Conservation (phyloP, 2,329 filamentous ascomycete genomes). For the Apiospora aurea region DNA sequence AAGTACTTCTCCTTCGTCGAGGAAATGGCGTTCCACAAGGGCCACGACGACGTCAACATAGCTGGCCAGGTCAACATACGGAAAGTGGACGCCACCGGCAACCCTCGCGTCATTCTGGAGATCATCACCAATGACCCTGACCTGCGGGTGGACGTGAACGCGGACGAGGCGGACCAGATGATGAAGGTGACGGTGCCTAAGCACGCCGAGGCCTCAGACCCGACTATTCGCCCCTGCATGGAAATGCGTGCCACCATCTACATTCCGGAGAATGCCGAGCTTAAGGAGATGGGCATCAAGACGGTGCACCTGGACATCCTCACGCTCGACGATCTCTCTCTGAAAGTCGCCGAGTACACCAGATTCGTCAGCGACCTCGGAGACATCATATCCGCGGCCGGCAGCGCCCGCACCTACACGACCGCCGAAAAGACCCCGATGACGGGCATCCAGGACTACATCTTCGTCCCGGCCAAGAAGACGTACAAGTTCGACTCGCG, state of each 20-base stretch:
- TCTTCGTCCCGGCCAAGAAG: slow-evolving; percentile 37
- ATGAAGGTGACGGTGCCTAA: slow-evolving; percentile 50
- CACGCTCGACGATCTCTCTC: slow-evolving; percentile 46
- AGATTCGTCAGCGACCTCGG: slow-evolving; percentile 48
- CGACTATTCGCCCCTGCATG: slow-evolving; percentile 50
- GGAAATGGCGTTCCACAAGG: slow-evolving; percentile 37
- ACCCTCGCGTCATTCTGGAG: slow-evolving; percentile 52
- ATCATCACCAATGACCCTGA: slow-evolving; percentile 53
- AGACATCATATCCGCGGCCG: slow-evolving; percentile 45
- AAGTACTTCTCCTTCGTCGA: slow-evolving; percentile 51
- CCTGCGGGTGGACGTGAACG: slow-evolving; percentile 45
- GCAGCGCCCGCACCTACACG: slow-evolving; percentile 35
- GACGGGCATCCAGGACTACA: slow-evolving; percentile 30
- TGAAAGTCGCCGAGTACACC: slow-evolving; percentile 44
- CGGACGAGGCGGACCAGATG: slow-evolving; percentile 45
- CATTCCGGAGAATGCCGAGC: slow-evolving; percentile 49
- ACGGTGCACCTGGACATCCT: slow-evolving; percentile 46
- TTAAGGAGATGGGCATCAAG: slow-evolving; percentile 48
- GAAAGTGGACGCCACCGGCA: slow-evolving; percentile 41
- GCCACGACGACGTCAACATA: slow-evolving; percentile 45
- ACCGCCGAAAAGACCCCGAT: slow-evolving; percentile 2
- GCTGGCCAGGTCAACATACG: slow-evolving; percentile 55
- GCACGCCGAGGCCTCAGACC: slow-evolving; percentile 39
- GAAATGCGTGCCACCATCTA: slow-evolving; percentile 56
- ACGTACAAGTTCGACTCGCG: slow-evolving; percentile 53